A percentile compares a stretch with the other conserved stretches of the same genome.
phyloP scores from a whole-genome alignment of 1,284 basidiomycete genomes.

The Ceratobasidium sp. region DNA sequence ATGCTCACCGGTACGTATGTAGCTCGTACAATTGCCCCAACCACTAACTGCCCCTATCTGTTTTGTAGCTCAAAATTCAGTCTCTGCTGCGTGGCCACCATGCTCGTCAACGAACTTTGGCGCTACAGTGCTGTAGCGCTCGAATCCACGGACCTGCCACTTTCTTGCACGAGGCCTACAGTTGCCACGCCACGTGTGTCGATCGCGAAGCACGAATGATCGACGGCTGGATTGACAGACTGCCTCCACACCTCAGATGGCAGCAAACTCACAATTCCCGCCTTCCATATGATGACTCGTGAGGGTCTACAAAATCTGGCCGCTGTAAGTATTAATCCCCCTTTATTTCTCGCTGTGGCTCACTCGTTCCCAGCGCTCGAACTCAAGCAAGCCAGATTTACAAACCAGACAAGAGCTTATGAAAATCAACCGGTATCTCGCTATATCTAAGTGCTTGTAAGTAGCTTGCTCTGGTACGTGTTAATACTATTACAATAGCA shows the following conservation, averaged over 20 bases:
- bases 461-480: conserved; percentile 44
- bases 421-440: conserved; percentile 49
- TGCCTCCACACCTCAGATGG: conserved; percentile 14
- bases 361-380: conserved; percentile 50
- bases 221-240: too few relatives aligned
- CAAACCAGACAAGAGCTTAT: conserved; percentile 54
- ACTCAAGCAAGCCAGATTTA: conserved; percentile 54
- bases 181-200: too few relatives aligned
- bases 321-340: conserved; percentile 3
- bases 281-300: conserved; percentile 29
- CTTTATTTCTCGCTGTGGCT: conserved; percentile 25
- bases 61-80: too few relatives aligned
- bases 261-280: conserved; percentile 18
- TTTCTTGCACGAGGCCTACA: too few relatives aligned
- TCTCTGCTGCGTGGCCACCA: too few relatives aligned
- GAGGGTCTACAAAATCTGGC: conserved; percentile 20
- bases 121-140: too few relatives aligned
- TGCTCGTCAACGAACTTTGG: too few relatives aligned
- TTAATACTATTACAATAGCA: conserved; percentile 18
- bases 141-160: too few relatives aligned
- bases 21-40: too few relatives aligned
- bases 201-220: too few relatives aligned
- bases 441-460: conserved; percentile 48
- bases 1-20: too few relatives aligned
- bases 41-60: too few relatives aligned